A percentile compares a stretch with the other conserved stretches of the same genome.
Evolutionary conservation across 2,329 filamentous ascomycete species (phyloP).

Genomic region (Penicillium aurantiogriseum): DNA sequence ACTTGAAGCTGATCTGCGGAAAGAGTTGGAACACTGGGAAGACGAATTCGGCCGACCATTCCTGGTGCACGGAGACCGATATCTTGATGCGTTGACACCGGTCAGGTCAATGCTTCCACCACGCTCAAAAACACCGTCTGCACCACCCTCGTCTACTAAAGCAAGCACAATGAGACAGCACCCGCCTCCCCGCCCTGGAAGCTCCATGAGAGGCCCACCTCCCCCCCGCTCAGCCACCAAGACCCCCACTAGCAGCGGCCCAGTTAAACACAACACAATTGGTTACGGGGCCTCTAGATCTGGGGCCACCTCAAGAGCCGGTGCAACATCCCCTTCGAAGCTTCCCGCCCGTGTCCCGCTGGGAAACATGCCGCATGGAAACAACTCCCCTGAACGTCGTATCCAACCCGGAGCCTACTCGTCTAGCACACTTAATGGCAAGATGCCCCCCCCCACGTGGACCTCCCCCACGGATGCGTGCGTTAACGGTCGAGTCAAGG

Average conservation of each 20-base stretch:
- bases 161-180: conserved; percentile 26
- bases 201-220: conserved; percentile 40
- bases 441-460: conserved; percentile 54
- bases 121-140: conserved; percentile 48
- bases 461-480: conserved; percentile 90
- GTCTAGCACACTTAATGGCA: conserved; percentile 46
- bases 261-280: conserved; percentile 42
- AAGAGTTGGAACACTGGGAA: conserved; percentile 81
- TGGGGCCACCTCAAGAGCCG: conserved; percentile 34
- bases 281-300: conserved; percentile 25
- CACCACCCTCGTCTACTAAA: conserved; percentile 31
- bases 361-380: conserved; percentile 50
- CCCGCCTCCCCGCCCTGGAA: conserved; percentile 33
- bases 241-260: conserved; percentile 45
- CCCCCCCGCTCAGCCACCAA: conserved; percentile 47
- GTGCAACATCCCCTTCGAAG: conserved; percentile 48
- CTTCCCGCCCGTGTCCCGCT: conserved; percentile 49
- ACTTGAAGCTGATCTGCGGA: conserved; percentile 78
- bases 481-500: conserved; percentile 62
- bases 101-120: conserved; percentile 66
- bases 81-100: conserved; percentile 74
- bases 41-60: conserved; percentile 93
- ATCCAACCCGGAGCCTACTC: conserved; percentile 44
- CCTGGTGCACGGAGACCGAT: conserved; percentile 86
- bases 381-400: conserved; percentile 77